Evolutionary conservation across 176 grass and related monocot genomes (phyloP), one percentile per base, ranked within the genome.

Genomic region (Oryza rufipogon): DNA sequence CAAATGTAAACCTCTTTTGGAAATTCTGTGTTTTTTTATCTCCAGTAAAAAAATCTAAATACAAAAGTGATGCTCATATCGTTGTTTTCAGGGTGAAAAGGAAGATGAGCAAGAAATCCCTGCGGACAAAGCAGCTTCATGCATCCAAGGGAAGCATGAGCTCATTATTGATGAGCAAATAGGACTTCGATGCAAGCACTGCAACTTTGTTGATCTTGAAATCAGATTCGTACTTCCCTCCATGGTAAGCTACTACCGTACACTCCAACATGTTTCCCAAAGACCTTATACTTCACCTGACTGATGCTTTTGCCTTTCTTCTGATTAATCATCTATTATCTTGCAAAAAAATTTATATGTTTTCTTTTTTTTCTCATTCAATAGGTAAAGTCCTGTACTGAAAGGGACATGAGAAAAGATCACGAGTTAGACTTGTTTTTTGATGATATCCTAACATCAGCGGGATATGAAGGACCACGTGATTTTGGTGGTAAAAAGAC

Each of bases 121-220:
- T 68, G 23, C 58, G 14, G 30, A 64, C n/a, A 48, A 80, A 81
- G 67, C 19, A 66, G 12, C 23, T 85, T 86, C 61, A 42, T 94
- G 86, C 65, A 74, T 41, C 20, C 14, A 80, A 46, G 92, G 95
- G 70, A 81, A 85, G 44, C 96, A 98, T 85, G 80, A 91, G 64
- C 83, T 93, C 39, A 42, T 90, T 77, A 71, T 85, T 19, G 83
- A 98, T 66, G 96, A 98, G 25, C 91, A 92, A 83, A 75, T 90
- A 77, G 96, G 96, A 68, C 47, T 91, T 51, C 60, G 72, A 67
- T 98, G 96, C 89, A 88, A 84, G 33, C 75, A 87, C 73, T 98
- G 96, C 46, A 22, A 63, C 71, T 86, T 79, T 61, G 83, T 98
- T 1, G 68, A 74, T 39, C 25, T 86, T 54, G 96, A 95, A 89